Percentiles rank a stretch among this genome's conserved stretches.
These are phyloP conservation scores for Amanita subjunquillea DNA, from an alignment of 768 basidiomycete species.

Conservation along the genomic window DNA sequence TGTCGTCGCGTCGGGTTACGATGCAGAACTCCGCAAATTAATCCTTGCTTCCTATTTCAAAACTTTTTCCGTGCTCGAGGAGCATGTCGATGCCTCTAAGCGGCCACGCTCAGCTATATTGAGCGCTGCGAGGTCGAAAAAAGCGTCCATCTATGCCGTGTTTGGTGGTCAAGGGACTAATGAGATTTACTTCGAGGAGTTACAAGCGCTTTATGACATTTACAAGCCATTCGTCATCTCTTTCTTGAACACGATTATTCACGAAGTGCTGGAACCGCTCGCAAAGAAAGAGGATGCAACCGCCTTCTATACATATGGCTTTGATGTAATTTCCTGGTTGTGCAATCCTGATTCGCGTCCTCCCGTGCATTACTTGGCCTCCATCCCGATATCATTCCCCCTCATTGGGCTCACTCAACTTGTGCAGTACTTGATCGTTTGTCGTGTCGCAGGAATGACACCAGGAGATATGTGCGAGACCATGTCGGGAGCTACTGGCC, in stretches of 20 bases:
- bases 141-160: slow-evolving; percentile 77
- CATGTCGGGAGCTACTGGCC: slow-evolving; percentile 85
- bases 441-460: slow-evolving; percentile 62
- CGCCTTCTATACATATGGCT: slow-evolving; percentile 68
- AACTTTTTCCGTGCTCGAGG: slow-evolving; percentile 62
- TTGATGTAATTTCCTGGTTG: slow-evolving; percentile 82
- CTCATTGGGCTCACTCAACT: slow-evolving; percentile 96
- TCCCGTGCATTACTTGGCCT: slow-evolving; percentile 77
- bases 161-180: slow-evolving; percentile 98
- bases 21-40: slow-evolving; percentile 63
- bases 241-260: slow-evolving; percentile 55
- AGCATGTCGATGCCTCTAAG: slow-evolving; percentile 44
- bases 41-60: slow-evolving; percentile 74
- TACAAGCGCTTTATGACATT: slow-evolving; percentile 83
- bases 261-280: slow-evolving; percentile 63
- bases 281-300: slow-evolving; percentile 47
- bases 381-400: slow-evolving; percentile 88
- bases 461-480: slow-evolving; percentile 72
- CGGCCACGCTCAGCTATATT: slow-evolving; percentile 62
- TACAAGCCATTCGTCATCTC: slow-evolving; percentile 80
- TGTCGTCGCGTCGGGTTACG: slow-evolving; percentile 65
- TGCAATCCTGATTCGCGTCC: slow-evolving; percentile 61
- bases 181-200: slow-evolving; percentile 96
- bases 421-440: slow-evolving; percentile 79
- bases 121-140: slow-evolving; percentile 44